Evolutionary conservation across 2,329 filamentous ascomycete species (phyloP).

Genomic region (Xylariaceae sp.): DNA sequence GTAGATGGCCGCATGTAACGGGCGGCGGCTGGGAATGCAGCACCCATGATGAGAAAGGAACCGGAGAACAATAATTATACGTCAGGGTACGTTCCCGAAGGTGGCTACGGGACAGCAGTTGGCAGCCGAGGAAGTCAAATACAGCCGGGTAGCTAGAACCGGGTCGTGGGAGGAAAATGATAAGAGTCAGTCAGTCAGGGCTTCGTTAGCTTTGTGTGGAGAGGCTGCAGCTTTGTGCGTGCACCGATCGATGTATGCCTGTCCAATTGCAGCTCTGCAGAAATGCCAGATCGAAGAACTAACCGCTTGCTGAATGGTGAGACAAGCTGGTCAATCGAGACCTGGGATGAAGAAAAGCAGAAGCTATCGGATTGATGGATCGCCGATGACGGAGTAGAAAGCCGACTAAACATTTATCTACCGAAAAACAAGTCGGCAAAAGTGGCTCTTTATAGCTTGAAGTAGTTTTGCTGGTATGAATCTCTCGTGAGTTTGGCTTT

Average conservation of each 20-base stretch:
- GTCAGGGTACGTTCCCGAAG: not conserved
- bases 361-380: conserved; percentile 4
- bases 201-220: too few species aligned
- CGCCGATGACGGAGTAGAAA: conserved; percentile 27
- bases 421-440: not conserved
- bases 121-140: conserved; percentile 30
- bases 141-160: conserved; percentile 18
- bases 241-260: not conserved
- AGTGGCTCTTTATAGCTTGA: not conserved
- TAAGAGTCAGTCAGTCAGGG: not conserved
- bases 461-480: conserved; percentile 2
- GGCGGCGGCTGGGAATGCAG: conserved; percentile 34
- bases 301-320: conserved; percentile 6
- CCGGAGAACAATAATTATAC: conserved; percentile 17
- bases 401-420: conserved; percentile 10
- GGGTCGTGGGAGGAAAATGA: conserved; percentile 20
- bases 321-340: not conserved
- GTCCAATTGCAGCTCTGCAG: not conserved
- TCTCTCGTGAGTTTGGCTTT: not conserved
- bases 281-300: not conserved
- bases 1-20: conserved; percentile 39
- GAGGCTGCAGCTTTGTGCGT: not conserved
- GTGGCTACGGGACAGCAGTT: conserved; percentile 7
- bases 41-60: conserved; percentile 37
- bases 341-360: not conserved